A percentile compares a stretch with the other conserved stretches of the same genome.
phyloP scores from a whole-genome alignment of 169 alveolate genomes.

The Perkinsus chesapeaki region DNA sequence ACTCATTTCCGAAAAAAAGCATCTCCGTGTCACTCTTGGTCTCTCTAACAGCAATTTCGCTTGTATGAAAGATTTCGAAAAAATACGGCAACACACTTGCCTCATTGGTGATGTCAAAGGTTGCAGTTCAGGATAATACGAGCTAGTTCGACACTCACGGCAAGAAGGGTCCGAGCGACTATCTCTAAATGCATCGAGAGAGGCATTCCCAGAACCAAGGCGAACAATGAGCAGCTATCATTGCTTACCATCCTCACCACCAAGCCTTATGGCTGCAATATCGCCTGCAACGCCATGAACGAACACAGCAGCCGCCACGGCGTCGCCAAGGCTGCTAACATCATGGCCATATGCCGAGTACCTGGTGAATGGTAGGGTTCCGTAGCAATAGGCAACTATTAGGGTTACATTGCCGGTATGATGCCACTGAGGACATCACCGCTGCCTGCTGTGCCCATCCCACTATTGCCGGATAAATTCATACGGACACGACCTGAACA shows the following conservation, averaged over 20 bases:
- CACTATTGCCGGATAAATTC: neutral
- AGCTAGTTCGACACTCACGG: too few relatives aligned
- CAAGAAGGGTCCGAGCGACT: too few relatives aligned
- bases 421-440: neutral
- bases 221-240: neutral
- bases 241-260: neutral
- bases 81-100: too few relatives aligned
- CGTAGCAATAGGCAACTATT: too few relatives aligned
- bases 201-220: too few relatives aligned
- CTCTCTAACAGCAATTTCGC: too few relatives aligned
- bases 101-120: too few relatives aligned
- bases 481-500: neutral
- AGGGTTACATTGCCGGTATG: neutral
- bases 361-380: neutral
- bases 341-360: neutral
- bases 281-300: neutral
- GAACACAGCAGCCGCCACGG: neutral
- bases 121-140: too few relatives aligned
- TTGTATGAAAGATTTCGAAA: too few relatives aligned
- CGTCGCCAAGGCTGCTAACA: neutral
- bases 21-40: neutral
- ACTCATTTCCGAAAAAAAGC: neutral
- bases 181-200: too few relatives aligned
- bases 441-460: neutral
- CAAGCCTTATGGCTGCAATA: neutral